Evolutionary conservation across 2,329 filamentous ascomycete species (phyloP).

Genomic region (Microsporum ferrugineum): DNA sequence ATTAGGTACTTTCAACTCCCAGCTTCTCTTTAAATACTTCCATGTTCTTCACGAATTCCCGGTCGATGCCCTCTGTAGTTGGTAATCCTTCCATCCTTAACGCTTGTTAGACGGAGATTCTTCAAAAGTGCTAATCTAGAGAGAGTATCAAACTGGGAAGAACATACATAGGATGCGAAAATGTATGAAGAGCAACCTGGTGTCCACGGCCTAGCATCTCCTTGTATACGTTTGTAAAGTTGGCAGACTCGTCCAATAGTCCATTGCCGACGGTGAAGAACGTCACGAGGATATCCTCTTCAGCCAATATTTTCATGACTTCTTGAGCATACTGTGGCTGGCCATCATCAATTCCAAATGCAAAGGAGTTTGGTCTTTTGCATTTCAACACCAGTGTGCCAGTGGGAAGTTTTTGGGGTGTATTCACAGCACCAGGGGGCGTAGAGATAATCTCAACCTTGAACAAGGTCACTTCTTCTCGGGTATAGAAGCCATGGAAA

Average conservation of each 20-base stretch:
- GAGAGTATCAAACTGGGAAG: background rate
- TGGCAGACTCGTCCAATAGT: constrained; percentile 47
- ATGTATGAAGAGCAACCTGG: constrained; percentile 58
- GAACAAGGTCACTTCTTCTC: constrained; percentile 40
- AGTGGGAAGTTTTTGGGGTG: constrained; percentile 51
- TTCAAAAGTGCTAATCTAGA: background rate
- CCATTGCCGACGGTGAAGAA: constrained; percentile 60
- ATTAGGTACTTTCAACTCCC: constrained; percentile 25
- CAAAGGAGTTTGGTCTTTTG: constrained; percentile 57
- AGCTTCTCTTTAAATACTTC: constrained; percentile 23
- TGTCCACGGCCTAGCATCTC: constrained; percentile 53
- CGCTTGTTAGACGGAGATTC: constrained; percentile 4
- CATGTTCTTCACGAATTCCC: constrained; percentile 27
- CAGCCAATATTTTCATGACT: constrained; percentile 50
- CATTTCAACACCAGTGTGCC: constrained; percentile 53
- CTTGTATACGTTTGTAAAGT: constrained; percentile 52
- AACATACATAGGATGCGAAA: constrained; percentile 51
- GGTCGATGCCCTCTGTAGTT: constrained; percentile 25
- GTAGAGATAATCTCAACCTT: constrained; percentile 50
- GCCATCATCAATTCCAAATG: constrained; percentile 62
- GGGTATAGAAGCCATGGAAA: constrained; percentile 53
- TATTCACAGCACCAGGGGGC: constrained; percentile 40
- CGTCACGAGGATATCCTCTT: constrained; percentile 53
- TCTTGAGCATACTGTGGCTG: constrained; percentile 47
- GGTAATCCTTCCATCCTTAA: constrained; percentile 29